Evolutionary conservation across 768 basidiomycete genomes (phyloP), one percentile per base, ranked within the genome.

Genomic region (Trametes sanguinea): DNA sequence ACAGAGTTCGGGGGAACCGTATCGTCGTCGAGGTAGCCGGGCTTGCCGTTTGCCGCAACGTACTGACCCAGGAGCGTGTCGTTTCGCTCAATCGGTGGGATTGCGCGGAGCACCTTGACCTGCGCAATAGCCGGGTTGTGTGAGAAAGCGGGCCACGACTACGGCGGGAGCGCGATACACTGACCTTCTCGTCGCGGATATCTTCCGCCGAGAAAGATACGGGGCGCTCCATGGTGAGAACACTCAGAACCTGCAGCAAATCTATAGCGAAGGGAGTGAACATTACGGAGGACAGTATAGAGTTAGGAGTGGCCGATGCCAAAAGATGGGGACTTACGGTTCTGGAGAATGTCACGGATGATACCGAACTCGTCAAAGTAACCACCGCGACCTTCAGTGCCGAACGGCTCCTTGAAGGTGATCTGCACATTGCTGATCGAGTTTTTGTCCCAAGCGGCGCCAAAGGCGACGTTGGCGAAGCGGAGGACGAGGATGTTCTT

Each of bases 361-460:
- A 99, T 98, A 57, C 97, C 97, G 76, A 98, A 99, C 77, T 98
- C 95, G 75, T 99, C 96, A 79, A 99, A 99, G 83, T 99, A 99
- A 16, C 97, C 96, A n/a, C 96, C 96, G 67, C 96, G 92, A n/a
- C 96, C 96, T 74, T 99, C 97, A 51, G 96, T 99, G 17, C 96
- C 96, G 73, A 98, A 98, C 2, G 95, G 94, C 76, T 98, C 97
- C 80, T 98, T 98, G 86, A 98, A 98, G 14, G 95, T 97, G 77
- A 98, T 97, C 76, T 99, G 97, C 37, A 99, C 94, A 72, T 95
- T 98, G 77, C 85, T 87, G 79, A 99, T 90, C 62, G 87, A 93
- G 75, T 95, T 94, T 76, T 93, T 96, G 80, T 98, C 95, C 93
- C 95, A 97, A 42, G 85, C 84, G 32, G 92, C 86, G 65, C 86